A percentile compares a stretch with the other conserved stretches of the same genome.
Conservation (phyloP, 768 basidiomycete genomes). For the Lenzites betulinus region DNA sequence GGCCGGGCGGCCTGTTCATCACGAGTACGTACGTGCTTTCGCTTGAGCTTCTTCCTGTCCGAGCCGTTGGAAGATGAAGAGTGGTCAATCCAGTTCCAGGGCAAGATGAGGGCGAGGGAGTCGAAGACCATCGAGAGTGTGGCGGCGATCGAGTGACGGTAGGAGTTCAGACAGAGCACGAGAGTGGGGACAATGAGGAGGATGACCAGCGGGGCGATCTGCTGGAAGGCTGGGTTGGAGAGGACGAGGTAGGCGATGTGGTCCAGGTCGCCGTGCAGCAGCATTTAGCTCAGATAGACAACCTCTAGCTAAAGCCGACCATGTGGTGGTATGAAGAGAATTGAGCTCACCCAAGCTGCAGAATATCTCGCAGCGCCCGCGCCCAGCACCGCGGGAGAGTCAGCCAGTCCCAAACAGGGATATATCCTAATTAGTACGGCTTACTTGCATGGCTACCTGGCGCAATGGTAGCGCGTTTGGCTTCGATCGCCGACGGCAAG, state of each 20-base stretch:
- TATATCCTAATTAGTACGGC: not conserved
- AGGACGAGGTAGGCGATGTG: constrained; percentile 18
- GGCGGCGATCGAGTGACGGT: constrained; percentile 28
- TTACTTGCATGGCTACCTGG: constrained; percentile 63
- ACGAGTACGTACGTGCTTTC: constrained; percentile 52
- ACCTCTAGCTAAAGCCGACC: constrained; percentile 4
- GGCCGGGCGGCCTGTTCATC: constrained; percentile 54
- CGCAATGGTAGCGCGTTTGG: constrained; percentile 97
- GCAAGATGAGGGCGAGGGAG: constrained; percentile 51
- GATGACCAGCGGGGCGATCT: constrained; percentile 57
- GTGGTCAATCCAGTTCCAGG: constrained; percentile 62
- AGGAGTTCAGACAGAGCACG: constrained; percentile 34
- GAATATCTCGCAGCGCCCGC: not conserved
- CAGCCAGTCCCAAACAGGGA: not conserved
- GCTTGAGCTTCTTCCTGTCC: constrained; percentile 45
- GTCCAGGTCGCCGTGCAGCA: constrained; percentile 14
- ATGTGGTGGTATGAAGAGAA: constrained; percentile 14
- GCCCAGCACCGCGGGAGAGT: not conserved
- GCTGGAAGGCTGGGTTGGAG: constrained; percentile 42
- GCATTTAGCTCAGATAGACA: constrained; percentile 21
- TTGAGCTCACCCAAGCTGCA: too few species aligned
- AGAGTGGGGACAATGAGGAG: constrained; percentile 47
- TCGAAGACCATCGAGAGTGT: constrained; percentile 57
- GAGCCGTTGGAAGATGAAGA: constrained; percentile 15
- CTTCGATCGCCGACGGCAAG: constrained; percentile 56